These are phyloP conservation scores for Sicyos edulis DNA, from an alignment of 306 rosid genomes.

Conservation along the genomic window DNA sequence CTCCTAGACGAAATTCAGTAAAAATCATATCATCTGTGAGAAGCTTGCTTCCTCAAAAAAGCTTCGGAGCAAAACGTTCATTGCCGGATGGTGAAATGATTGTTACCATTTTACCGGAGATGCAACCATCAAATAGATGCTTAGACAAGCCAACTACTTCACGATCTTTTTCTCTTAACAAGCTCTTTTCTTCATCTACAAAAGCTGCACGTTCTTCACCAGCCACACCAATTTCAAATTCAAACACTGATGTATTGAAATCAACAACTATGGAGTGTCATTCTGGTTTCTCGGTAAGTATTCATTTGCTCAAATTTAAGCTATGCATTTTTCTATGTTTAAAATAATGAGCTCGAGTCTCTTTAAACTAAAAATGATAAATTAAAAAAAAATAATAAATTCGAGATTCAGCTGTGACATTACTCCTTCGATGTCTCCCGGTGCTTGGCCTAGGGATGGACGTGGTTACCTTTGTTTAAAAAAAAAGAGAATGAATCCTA, in stretches of 20 bases:
- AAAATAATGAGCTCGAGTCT: no score
- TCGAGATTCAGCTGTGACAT: no score
- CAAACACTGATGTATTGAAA: constrained; percentile 28
- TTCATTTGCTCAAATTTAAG: background rate
- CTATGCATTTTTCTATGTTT: no score
- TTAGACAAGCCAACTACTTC: constrained; percentile 50
- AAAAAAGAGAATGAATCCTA: no score
- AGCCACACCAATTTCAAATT: constrained; percentile 55
- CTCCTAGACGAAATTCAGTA: constrained; percentile 61
- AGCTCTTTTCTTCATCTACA: constrained; percentile 43
- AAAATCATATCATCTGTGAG: constrained; percentile 48
- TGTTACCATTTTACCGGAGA: constrained; percentile 55
- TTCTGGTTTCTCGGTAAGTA: constrained; percentile 46
- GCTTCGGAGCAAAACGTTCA: constrained; percentile 39
- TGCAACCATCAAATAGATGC: constrained; percentile 36
- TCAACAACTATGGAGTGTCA: constrained; percentile 36
- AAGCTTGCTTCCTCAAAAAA: constrained; percentile 50
- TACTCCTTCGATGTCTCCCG: no score
- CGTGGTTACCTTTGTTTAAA: no score
- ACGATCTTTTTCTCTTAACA: constrained; percentile 57
- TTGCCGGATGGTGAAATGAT: constrained; percentile 49
- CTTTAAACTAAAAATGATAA: no score
- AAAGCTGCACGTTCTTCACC: constrained; percentile 62
- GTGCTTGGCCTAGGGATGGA: no score
- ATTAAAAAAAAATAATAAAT: no score